Base-by-base conservation (phyloP, 2,329 filamentous ascomycete genomes). In the Cercospora janseana region DNA sequence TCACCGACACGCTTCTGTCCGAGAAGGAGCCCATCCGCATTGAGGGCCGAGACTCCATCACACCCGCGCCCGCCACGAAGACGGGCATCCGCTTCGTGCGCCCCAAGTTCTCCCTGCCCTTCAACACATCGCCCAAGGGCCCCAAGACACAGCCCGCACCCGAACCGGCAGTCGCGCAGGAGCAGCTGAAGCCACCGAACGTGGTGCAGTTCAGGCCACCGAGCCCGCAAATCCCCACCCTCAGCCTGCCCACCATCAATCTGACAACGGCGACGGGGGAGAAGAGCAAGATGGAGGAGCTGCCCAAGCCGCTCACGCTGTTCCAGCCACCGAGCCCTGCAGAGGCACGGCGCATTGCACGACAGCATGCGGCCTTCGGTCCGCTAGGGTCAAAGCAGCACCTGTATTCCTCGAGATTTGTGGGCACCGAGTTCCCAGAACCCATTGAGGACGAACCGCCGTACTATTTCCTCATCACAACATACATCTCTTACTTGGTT, bases 401-500 rank as follows among this genome's bases (percentile, higher is more conserved):
- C 71, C 81, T 88, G 66, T 95, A 96, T 74, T 85, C 87, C 57
- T 96, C 91, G 77, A 83, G 86, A 70, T 90, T 94, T 68, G 83
- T 86, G 55, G 92, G 91, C 60, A 81, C 83, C 62, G 81, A 85
- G 29, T 86, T 97, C 51, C 83, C 84, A 37, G 81, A 89, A 28
- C 91, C 92, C 4, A 76, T 97, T 52, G 88, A 95, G 68, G 93
- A 98, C 66, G 92, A 96, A 70, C 92, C 93, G 32, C 89, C 92
- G 13, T 97, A 96, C 75, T 97, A 91, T 77, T 96, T 88, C 73
- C 82, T 98, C 64, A 80, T 98, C 61, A 97, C 93, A 27, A 98
- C 93, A 64, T 98, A 98, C 77, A 88, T 98, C 72, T 96, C 90
- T 73, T 98, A 98, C 71, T 80, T 98, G 58, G 85, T 97, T 60